phyloP scores from a whole-genome alignment of 225 moss, liverwort and hornwort genomes.

The Antitrichia curtipendula region DNA sequence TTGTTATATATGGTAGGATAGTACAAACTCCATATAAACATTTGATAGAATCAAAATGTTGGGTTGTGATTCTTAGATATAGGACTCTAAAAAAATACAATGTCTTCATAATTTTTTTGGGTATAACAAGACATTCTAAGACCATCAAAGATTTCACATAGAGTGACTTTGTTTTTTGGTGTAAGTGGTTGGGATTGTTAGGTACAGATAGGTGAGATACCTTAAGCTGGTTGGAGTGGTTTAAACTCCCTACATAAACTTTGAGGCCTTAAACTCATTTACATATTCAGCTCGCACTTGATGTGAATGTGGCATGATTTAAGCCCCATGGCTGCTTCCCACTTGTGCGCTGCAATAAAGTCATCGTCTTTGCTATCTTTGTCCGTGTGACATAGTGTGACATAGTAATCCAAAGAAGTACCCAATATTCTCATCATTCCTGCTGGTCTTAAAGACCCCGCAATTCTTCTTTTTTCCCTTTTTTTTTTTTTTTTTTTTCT shows the following conservation, averaged over 20 bases:
- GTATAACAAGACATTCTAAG: too few relatives aligned
- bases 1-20: not conserved
- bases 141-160: too few relatives aligned
- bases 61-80: not conserved
- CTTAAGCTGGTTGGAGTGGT: not conserved
- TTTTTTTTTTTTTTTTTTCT: too few relatives aligned
- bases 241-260: not conserved
- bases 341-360: not conserved
- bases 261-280: not conserved
- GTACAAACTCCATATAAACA: not conserved
- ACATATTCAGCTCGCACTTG: too few relatives aligned
- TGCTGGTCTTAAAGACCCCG: not conserved
- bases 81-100: too few relatives aligned
- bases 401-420: not conserved
- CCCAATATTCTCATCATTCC: not conserved
- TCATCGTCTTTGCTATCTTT: not conserved
- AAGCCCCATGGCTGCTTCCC: too few relatives aligned
- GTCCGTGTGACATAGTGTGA: not conserved
- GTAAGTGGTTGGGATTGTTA: not conserved
- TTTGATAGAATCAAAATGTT: not conserved
- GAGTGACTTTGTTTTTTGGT: fast-evolving
- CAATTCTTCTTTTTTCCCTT: not conserved
- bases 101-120: too few relatives aligned
- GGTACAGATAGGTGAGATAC: not conserved
- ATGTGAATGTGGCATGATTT: fast-evolving